phyloP scores from a whole-genome alignment of 768 basidiomycete genomes.

The Jaapia argillacea region DNA sequence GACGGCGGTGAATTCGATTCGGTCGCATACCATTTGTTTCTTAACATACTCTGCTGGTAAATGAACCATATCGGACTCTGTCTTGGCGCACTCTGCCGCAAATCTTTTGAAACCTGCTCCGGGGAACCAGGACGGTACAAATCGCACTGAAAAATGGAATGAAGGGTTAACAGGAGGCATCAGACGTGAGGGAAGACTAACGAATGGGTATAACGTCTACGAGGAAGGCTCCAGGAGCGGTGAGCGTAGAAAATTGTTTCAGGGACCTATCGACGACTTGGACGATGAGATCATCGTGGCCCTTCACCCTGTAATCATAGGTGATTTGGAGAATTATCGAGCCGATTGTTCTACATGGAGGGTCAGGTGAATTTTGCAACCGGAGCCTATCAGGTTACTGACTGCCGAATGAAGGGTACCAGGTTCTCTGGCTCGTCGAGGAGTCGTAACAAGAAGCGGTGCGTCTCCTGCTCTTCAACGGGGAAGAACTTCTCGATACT shows the following conservation, averaged over 20 bases:
- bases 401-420: too few species aligned
- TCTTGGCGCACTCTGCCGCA: not conserved
- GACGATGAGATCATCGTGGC: conserved; percentile 15
- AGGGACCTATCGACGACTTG: conserved; percentile 15
- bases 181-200: not conserved
- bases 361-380: too few species aligned
- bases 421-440: not conserved
- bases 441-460: conserved; percentile 6
- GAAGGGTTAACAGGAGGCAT: not conserved
- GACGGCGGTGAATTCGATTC: not conserved
- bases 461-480: conserved; percentile 3
- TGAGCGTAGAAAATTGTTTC: conserved; percentile 11
- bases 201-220: not conserved
- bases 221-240: conserved; percentile 22
- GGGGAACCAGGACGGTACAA: conserved; percentile 2
- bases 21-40: not conserved
- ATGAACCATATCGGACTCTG: not conserved
- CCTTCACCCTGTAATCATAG: conserved; percentile 10
- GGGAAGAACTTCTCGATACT: not conserved
- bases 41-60: not conserved
- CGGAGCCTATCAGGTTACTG: too few species aligned
- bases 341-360: too few species aligned
- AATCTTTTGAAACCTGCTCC: conserved; percentile 2
- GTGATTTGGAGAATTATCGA: not conserved
- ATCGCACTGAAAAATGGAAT: conserved; percentile 1